These are phyloP conservation scores for Alliaria petiolata DNA, from an alignment of 345 rosid genomes.

Conservation along the genomic window DNA sequence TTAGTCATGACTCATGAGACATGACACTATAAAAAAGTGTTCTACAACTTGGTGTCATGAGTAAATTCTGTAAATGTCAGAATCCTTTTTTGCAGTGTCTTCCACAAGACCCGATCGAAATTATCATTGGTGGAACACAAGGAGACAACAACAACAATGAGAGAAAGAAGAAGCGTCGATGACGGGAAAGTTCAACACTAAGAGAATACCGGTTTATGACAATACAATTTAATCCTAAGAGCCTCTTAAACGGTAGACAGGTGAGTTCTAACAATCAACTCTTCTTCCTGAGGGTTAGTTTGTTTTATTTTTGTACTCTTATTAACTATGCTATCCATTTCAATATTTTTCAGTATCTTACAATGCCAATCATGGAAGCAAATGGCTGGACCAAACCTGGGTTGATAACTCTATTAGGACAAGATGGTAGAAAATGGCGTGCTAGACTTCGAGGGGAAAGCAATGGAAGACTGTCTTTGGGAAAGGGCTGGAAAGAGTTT, in stretches of 20 bases:
- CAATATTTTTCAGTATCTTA: background rate
- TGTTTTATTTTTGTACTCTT: background rate
- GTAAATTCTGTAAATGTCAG: background rate
- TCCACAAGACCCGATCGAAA: no score
- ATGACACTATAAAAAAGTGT: no score
- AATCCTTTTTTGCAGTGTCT: background rate
- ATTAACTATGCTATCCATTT: background rate
- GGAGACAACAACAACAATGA: no score
- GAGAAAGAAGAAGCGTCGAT: no score
- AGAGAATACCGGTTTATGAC: background rate
- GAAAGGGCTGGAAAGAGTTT: background rate
- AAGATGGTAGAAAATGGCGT: background rate
- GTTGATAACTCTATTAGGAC: background rate
- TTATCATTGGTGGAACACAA: no score
- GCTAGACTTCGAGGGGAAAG: background rate
- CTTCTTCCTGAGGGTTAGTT: background rate
- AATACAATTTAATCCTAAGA: background rate
- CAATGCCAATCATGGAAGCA: background rate
- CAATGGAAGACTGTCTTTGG: background rate
- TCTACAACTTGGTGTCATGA: background rate
- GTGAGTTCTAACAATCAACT: background rate
- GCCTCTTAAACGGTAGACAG: rapidly evolving
- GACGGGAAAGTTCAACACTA: background rate
- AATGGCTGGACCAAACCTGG: background rate
- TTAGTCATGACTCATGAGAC: background rate